Percentiles rank a stretch among this genome's conserved stretches.
These are phyloP conservation scores for Neurospora discreta DNA, from an alignment of 495 filamentous ascomycete genomes.

Conservation along the genomic window DNA sequence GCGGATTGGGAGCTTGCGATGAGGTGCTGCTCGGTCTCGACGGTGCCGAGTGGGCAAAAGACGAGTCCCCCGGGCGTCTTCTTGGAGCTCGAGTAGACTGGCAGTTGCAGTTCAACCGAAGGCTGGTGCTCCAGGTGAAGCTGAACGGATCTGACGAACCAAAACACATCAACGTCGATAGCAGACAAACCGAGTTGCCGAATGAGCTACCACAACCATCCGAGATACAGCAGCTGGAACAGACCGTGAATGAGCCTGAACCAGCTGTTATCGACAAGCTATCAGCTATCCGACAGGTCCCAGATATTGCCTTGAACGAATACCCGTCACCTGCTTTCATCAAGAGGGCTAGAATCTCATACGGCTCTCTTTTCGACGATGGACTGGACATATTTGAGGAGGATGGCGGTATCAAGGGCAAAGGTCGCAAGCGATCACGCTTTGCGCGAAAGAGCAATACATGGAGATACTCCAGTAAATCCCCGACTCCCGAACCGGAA, in stretches of 20 bases:
- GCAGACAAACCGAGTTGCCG: conserved; percentile 13
- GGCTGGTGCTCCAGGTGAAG: conserved; percentile 45
- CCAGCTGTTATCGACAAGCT: background rate
- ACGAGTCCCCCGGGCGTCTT: conserved; percentile 41
- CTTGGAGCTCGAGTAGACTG: conserved; percentile 64
- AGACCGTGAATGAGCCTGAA: background rate
- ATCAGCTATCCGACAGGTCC: conserved; percentile 8
- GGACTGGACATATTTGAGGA: conserved; percentile 59
- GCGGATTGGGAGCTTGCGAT: conserved; percentile 65
- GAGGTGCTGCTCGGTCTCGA: conserved; percentile 56
- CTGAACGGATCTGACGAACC: conserved; percentile 23
- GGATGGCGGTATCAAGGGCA: conserved; percentile 53
- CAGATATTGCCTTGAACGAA: conserved; percentile 20
- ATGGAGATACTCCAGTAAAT: conserved; percentile 62
- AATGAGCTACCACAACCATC: background rate
- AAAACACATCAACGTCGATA: conserved; percentile 38
- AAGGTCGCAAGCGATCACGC: conserved; percentile 58
- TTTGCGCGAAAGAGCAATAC: conserved; percentile 56
- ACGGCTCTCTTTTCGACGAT: conserved; percentile 46
- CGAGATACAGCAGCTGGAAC: background rate
- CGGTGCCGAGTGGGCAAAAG: conserved; percentile 47
- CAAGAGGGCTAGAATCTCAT: conserved; percentile 50
- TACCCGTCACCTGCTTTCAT: conserved; percentile 73
- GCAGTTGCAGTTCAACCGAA: conserved; percentile 53
- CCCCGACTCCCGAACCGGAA: conserved; percentile 50